Base-by-base conservation (phyloP, 306 rosid species). In the Oxytropis ochrocephala region DNA sequence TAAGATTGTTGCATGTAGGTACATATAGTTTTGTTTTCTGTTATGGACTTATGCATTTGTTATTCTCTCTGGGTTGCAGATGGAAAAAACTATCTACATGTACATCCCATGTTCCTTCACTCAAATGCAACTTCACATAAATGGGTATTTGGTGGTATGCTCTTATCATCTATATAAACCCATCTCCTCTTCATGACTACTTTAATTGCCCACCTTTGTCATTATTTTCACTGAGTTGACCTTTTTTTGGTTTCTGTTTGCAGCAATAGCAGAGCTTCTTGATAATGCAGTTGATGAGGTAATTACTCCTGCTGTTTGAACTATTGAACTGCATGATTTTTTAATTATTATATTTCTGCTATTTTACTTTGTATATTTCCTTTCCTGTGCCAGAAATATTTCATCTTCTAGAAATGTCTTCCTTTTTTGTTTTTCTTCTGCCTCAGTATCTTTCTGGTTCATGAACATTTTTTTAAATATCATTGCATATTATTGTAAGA, bases 221-320 rank as follows among this genome's bases (percentile, higher is more conserved):
- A 35, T 29, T 16, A 29, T 71, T 69, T 38, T 35, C 7, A 24
- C 48, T n/a, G 47, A 24, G 42, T 52, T 42, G 36, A 14, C 24
- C 56, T 42, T 54, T 42, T 35, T 35, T 52, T 53, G 58, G 64
- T 44, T 81, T 47, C 49, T 57, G 59, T 68, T 74, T 88, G 71
- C 91, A 94, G 98, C 97, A 49, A 51, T 94, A 49, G 97, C 97
- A 0, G 98, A 94, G 79, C 86, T 94, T 78, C 88, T 94, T 36
- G 98, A 94, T 79, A 94, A 94, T 80, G 96, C 92, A 32, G 78
- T 94, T 67, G 98, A 94, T 76, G 98, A 94, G 98, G 98, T 94
- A 62, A 67, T 79, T 69, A 52, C 71, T 78, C 18, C 27, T 51
- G 17, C 43, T 68, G 29, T 54, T 69, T 78, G 55, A 74, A 75